Evolutionary conservation across 139 green algal genomes (phyloP), one percentile per base, ranked within the genome.

Genomic region (Edaphochlamys debaryana): DNA sequence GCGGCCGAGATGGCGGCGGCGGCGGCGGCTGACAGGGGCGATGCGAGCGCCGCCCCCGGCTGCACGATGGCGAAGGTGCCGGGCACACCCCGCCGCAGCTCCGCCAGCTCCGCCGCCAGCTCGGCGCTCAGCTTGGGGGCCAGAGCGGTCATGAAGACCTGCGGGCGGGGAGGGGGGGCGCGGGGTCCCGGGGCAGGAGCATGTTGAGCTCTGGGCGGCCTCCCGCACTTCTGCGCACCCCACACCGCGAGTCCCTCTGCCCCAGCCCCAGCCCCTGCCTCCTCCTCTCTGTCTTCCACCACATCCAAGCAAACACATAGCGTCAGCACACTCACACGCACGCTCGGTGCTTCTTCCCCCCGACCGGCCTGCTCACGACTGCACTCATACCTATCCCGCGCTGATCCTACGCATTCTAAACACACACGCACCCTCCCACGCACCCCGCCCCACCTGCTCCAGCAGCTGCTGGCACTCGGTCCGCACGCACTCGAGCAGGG

Each of bases 401-500:
- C n/a, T n/a, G n/a, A n/a, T n/a, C n/a, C n/a, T n/a, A n/a, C n/a
- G n/a, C n/a, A 64, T 30, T 20, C 15, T 30, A 5, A 64, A 29
- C 17, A n/a, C 17, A 5, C 56, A 64, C 25, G 15, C 5, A 5
- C 22, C 22, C 5, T 13, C 56, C 22, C 22, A 29, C 56, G 25
- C 25, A 64, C 5, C 56, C 32, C 9, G 45, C 13, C 71, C 32
- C 56, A 80, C 73, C 73, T 13, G 34, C 0, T 80, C 56, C 37
- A 80, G 56, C 56, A 80, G 36, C 29, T 29, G 40, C 73, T 80
- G 73, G 73, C 73, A 80, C 36, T 56, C 40, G 56, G 50, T 37
- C 37, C 56, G 4, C 56, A 80, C 73, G 52, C 37, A 56, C 56
- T 60, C 73, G 56, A 80, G 37, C 54, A 80, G 73, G 37, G n/a